Conservation (phyloP, 768 basidiomycete genomes). For the Naganishia vishniacii region DNA sequence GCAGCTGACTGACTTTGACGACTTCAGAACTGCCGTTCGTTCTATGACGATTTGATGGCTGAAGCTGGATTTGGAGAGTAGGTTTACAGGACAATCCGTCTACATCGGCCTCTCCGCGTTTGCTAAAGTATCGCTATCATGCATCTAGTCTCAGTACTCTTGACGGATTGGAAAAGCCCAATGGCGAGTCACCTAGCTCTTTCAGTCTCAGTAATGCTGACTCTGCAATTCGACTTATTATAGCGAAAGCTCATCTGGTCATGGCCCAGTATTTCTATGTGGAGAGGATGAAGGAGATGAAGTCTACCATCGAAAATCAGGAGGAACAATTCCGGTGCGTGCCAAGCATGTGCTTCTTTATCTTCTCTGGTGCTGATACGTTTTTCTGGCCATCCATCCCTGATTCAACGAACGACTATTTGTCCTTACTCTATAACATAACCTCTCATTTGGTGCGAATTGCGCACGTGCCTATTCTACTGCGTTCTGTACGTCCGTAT, state of each 20-base stretch:
- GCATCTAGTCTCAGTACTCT: background rate
- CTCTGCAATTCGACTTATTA: background rate
- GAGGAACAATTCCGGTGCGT: slow-evolving; percentile 73
- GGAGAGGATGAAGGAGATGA: slow-evolving; percentile 65
- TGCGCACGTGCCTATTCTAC: background rate
- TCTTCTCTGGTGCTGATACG: too few relatives aligned
- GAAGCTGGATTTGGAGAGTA: slow-evolving; percentile 13
- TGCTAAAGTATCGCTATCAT: slow-evolving; percentile 53
- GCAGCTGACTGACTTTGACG: background rate
- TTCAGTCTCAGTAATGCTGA: background rate
- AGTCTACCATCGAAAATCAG: slow-evolving; percentile 63
- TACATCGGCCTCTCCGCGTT: background rate
- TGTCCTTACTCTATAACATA: background rate
- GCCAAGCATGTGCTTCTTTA: background rate
- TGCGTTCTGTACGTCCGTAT: background rate
- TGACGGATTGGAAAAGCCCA: slow-evolving; percentile 46
- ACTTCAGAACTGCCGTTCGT: slow-evolving; percentile 10
- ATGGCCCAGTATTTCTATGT: slow-evolving; percentile 72
- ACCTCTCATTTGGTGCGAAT: too few relatives aligned
- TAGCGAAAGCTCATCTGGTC: slow-evolving; percentile 62
- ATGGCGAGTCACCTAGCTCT: slow-evolving; percentile 52
- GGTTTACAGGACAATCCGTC: background rate
- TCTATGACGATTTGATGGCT: slow-evolving; percentile 16
- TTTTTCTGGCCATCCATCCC: too few relatives aligned
- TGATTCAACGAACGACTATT: background rate